These are phyloP conservation scores for Scedosporium apiospermum DNA, from an alignment of 2,329 filamentous ascomycete species.

Conservation along the genomic window DNA sequence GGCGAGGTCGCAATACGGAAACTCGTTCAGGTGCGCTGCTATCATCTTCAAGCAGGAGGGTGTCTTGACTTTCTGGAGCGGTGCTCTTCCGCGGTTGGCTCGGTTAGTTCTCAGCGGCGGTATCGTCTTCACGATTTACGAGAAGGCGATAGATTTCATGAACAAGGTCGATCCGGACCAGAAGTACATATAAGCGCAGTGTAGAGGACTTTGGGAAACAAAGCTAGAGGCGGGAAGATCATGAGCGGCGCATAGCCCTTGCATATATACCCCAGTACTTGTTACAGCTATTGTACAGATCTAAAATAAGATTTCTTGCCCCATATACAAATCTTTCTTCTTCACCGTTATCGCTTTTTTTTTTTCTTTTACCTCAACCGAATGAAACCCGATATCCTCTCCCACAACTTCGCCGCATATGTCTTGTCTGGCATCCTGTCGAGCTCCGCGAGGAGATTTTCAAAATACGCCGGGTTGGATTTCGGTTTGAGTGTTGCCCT, in stretches of 20 bases:
- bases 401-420: constrained; percentile 40
- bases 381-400: constrained; percentile 50
- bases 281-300: constrained; percentile 12
- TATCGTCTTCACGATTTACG: constrained; percentile 97
- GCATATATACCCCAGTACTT: constrained; percentile 10
- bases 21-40: constrained; percentile 73
- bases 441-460: constrained; percentile 50
- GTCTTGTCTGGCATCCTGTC: constrained; percentile 51
- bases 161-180: constrained; percentile 71
- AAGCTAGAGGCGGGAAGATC: background rate
- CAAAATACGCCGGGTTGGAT: constrained; percentile 56
- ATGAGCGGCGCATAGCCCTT: constrained; percentile 4
- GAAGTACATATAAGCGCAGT: constrained; percentile 56
- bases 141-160: constrained; percentile 90
- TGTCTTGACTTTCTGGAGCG: constrained; percentile 85
- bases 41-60: constrained; percentile 86
- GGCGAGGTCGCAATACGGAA: constrained; percentile 70
- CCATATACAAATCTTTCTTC: background rate
- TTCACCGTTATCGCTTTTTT: constrained; percentile 12
- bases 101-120: constrained; percentile 84
- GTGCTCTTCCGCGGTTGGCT: constrained; percentile 76
- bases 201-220: background rate
- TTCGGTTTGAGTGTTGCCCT: constrained; percentile 44
- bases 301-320: background rate
- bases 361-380: constrained; percentile 33